Base-by-base conservation (phyloP, 2,329 filamentous ascomycete species). In the Tympanopsis confertula region DNA sequence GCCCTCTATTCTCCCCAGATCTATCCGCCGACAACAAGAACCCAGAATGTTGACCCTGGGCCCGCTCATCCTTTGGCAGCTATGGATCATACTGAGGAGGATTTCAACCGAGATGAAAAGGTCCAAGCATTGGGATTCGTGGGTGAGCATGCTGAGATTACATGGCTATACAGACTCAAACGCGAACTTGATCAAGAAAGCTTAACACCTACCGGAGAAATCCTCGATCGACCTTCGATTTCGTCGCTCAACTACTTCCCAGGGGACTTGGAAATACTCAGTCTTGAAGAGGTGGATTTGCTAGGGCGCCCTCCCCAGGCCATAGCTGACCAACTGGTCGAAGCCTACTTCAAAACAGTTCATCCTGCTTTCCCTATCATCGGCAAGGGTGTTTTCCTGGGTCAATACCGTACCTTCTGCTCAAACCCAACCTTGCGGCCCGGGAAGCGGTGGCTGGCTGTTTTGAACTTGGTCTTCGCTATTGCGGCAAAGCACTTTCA, bases 391-490 rank as follows among this genome's bases (percentile, higher is more conserved):
- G 56, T 60, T 7, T 64, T 66, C 38, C 43, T 49, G 4, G 49
- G 51, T 13, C 60, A 63, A 36, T 66, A 62, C 36, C 51, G 48
- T 38, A 56, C 51, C 10, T 61, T 62, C 36, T 59, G 51, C 33
- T 55, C 55, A 18, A 52, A 52, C 19, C 49, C 53, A 5, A 54
- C 57, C 37, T 60, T 57, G 39, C 62, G 58, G 59, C 49, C 24
- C n/a, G 26, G 36, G 24, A 38, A 36, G 13, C 37, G 35, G 13
- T 48, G 42, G 20, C 20, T 65, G 32, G 61, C 62, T 13, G 63
- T 63, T 18, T 44, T 66, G 41, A 65, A 66, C 38, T 48, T 65
- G 48, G 61, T 66, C 3, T 63, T 66, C 38, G 62, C 62, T 20
- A 63, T 66, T 37, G 51, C 52, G 4, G 56, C 61, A 19, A 56